Evolutionary conservation across 495 filamentous ascomycete species (phyloP), one percentile per base, ranked within the genome.

Genomic region (Penicillium alfredii): DNA sequence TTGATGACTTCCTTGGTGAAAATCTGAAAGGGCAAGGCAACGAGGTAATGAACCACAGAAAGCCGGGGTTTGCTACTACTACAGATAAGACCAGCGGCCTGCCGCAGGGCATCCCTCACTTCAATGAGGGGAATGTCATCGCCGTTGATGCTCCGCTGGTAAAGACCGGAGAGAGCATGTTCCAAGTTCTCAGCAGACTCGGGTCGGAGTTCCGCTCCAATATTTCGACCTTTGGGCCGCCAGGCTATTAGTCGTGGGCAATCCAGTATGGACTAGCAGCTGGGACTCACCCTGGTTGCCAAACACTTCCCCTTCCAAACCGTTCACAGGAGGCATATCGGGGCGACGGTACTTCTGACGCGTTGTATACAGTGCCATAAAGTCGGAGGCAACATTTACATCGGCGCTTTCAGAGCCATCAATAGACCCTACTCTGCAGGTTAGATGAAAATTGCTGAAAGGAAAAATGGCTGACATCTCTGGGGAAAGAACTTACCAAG

Each of bases 1-100:
- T 94, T 93, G 55, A 99, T 92, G 10, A 86, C 85, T 54, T 94
- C 86, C 60, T 93, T 94, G 4, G 83, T 89, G 56, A 99, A 97
- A 14, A 92, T 76, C 18, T 73, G 72, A 64, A 97, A 99, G 2
- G 93, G 93, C 43, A 97, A 86, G 30, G 74, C 74, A 35, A 99
- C 92, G 17, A 99, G 70, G 51, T 89, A 82, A 45, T 88, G 82
- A 10, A 86, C 73, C 43, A 96, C 78, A 4, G 82, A 73, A 40
- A 82, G 78, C 46, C 84, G 78, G 44, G 88, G 80, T 28, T 69
- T 70, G 37, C 77, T 75, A 42, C 72, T 79, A 26, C 80, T 76
- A 56, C 90, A 94, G 10, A 98, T 72, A 9, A 97, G 62, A 12
- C 84, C 81, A 18, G 90, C 89, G 18, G 92, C 89, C 42, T 81